These are phyloP conservation scores for Lagerstroemia speciosa DNA, from an alignment of 345 rosid genomes.

Conservation along the genomic window DNA sequence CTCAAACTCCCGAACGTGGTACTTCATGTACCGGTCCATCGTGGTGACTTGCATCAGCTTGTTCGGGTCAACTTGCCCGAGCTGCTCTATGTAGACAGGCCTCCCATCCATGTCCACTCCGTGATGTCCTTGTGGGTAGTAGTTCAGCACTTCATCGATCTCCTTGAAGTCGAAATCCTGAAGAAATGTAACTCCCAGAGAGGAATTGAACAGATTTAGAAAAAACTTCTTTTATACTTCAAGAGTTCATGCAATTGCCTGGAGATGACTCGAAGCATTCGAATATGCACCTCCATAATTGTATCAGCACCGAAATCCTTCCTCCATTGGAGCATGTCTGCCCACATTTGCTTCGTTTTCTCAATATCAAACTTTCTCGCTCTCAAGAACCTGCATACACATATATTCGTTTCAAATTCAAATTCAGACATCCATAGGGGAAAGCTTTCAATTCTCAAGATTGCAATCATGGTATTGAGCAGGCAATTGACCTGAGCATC, in stretches of 20 bases:
- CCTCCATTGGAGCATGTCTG: constrained; percentile 83
- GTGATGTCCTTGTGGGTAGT: constrained; percentile 89
- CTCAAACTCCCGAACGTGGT: constrained; percentile 85
- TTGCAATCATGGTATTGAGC: not conserved
- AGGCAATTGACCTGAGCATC: constrained; percentile 58
- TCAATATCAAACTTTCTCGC: constrained; percentile 84
- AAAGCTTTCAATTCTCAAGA: too few relatives aligned
- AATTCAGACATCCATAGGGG: not conserved
- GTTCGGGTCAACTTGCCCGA: constrained; percentile 72
- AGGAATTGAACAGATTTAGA: too few relatives aligned
- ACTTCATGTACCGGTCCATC: constrained; percentile 65
- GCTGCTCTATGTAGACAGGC: constrained; percentile 68
- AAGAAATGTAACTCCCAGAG: not conserved
- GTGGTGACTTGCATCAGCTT: constrained; percentile 82
- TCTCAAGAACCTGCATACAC: constrained; percentile 46
- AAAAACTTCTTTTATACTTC: too few relatives aligned
- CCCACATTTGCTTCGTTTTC: constrained; percentile 89
- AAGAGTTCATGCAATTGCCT: not conserved
- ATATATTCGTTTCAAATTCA: not conserved
- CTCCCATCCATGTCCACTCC: constrained; percentile 91
- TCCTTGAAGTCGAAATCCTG: constrained; percentile 82
- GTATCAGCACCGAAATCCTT: constrained; percentile 67
- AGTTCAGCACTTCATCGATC: constrained; percentile 53
- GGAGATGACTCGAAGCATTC: not conserved
- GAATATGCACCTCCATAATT: constrained; percentile 45